Conservation (phyloP, 345 rosid genomes). For the Populus euphratica region DNA sequence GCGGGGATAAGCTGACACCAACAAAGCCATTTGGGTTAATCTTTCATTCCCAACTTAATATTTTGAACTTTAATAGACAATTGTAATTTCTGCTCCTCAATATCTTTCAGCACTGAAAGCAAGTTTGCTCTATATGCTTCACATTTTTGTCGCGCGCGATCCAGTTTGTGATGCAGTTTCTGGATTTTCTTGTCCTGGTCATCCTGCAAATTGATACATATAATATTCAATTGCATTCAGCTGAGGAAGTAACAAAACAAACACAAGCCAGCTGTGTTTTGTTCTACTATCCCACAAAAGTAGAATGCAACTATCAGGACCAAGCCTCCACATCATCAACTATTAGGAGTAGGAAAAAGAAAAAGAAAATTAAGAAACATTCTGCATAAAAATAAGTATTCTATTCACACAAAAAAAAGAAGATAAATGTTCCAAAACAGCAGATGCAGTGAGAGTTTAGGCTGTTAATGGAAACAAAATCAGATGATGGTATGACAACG, state of each 20-base stretch:
- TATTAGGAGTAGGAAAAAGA: too few species aligned
- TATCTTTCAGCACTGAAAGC: constrained; percentile 47
- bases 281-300: not conserved
- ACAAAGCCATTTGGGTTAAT: not conserved
- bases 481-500: too few species aligned
- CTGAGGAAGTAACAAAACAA: not conserved
- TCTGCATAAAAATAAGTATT: too few species aligned
- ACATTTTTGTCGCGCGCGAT: constrained; percentile 40
- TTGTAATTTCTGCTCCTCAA: constrained; percentile 50
- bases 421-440: too few species aligned
- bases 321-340: too few species aligned
- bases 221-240: not conserved
- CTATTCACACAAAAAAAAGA: too few species aligned
- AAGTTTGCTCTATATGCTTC: constrained; percentile 50
- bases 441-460: too few species aligned
- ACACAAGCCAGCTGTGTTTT: not conserved
- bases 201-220: constrained; percentile 22
- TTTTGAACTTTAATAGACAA: constrained; percentile 22
- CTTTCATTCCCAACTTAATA: constrained; percentile 18
- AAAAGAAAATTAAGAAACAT: too few species aligned
- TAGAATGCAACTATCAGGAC: too few species aligned
- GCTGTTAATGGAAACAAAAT: too few species aligned
- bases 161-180: constrained; percentile 38
- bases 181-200: constrained; percentile 46
- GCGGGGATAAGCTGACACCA: not conserved